A percentile compares a stretch with the other conserved stretches of the same genome.
Evolutionary conservation across 2,329 filamentous ascomycete genomes (phyloP).

Genomic region (Macrophomina tecta): DNA sequence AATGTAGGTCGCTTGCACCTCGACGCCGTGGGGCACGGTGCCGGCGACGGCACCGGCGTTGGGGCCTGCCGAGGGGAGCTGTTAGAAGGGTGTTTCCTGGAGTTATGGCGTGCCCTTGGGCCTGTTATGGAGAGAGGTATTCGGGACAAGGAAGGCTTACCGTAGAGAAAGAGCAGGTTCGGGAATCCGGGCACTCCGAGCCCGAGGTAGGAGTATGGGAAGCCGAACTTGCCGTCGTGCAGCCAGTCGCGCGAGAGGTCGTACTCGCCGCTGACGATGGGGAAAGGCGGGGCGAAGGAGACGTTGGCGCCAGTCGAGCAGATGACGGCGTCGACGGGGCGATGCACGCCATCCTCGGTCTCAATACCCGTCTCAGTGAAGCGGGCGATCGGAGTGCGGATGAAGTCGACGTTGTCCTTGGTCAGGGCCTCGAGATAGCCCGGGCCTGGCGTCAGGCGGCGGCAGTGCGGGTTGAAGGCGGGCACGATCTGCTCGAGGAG

Average conservation of each 20-base stretch:
- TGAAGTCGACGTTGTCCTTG: slow-evolving; percentile 49
- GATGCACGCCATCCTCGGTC: slow-evolving; percentile 45
- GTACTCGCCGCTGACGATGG: slow-evolving; percentile 61
- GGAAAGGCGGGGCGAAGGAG: slow-evolving; percentile 60
- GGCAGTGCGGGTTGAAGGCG: slow-evolving; percentile 43
- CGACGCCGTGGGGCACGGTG: slow-evolving; percentile 70
- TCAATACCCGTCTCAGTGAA: slow-evolving; percentile 47
- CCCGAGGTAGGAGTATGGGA: slow-evolving; percentile 70
- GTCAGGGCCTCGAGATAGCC: slow-evolving; percentile 48
- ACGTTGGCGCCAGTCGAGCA: slow-evolving; percentile 72
- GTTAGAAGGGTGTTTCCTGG: no score
- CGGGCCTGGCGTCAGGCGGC: slow-evolving; percentile 43
- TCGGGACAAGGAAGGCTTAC: no score
- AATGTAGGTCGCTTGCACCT: slow-evolving; percentile 69
- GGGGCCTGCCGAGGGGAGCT: slow-evolving; percentile 42
- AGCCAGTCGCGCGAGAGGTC: slow-evolving; percentile 62
- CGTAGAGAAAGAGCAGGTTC: slow-evolving; percentile 69
- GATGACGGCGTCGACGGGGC: slow-evolving; percentile 55
- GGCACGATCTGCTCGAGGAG: slow-evolving; percentile 51
- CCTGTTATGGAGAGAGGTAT: no score
- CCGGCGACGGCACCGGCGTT: slow-evolving; percentile 66
- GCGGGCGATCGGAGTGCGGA: slow-evolving; percentile 46
- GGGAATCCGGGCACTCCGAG: slow-evolving; percentile 69
- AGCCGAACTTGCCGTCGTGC: slow-evolving; percentile 59
- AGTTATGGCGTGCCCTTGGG: no score